Conservation (phyloP, 2,329 filamentous ascomycete genomes). For the Pestalotiopsis sp. region DNA sequence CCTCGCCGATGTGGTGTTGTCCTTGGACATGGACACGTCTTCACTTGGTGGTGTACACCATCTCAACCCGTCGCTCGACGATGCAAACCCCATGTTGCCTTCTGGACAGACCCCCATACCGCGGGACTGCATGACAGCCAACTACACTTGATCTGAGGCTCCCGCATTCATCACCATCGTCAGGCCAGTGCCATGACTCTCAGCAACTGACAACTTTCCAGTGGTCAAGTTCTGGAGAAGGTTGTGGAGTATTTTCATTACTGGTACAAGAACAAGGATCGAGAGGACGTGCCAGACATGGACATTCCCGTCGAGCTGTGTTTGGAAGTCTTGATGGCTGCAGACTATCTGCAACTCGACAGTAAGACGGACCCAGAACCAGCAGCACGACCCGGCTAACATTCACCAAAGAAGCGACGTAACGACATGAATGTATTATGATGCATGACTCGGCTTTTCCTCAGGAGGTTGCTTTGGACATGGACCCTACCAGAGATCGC, state of each 20-base stretch:
- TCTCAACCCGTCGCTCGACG: slow-evolving; percentile 24
- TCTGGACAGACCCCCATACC: slow-evolving; percentile 45
- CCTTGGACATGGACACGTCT: neutral
- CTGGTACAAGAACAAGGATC: slow-evolving; percentile 71
- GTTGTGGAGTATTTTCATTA: slow-evolving; percentile 84
- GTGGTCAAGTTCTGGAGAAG: slow-evolving; percentile 74
- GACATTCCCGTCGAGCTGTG: slow-evolving; percentile 78
- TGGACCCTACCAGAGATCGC: neutral
- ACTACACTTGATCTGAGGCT: slow-evolving; percentile 68
- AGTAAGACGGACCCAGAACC: slow-evolving; percentile 38
- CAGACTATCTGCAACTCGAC: slow-evolving; percentile 74
- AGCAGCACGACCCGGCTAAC: slow-evolving; percentile 3
- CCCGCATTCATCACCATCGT: slow-evolving; percentile 11
- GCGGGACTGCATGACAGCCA: slow-evolving; percentile 50
- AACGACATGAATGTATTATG: slow-evolving; percentile 3
- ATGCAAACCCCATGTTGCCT: slow-evolving; percentile 40
- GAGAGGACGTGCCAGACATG: slow-evolving; percentile 76
- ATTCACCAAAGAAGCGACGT: slow-evolving; percentile 17
- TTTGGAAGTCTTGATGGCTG: slow-evolving; percentile 74
- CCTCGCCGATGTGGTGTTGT: neutral
- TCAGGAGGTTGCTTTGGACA: neutral
- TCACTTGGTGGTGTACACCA: neutral
- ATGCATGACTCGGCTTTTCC: neutral
- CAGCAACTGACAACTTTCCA: slow-evolving; percentile 32
- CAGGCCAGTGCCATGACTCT: slow-evolving; percentile 12